phyloP scores from a whole-genome alignment of 192 early-diverging fungal genomes.

The Coemansia sp. region DNA sequence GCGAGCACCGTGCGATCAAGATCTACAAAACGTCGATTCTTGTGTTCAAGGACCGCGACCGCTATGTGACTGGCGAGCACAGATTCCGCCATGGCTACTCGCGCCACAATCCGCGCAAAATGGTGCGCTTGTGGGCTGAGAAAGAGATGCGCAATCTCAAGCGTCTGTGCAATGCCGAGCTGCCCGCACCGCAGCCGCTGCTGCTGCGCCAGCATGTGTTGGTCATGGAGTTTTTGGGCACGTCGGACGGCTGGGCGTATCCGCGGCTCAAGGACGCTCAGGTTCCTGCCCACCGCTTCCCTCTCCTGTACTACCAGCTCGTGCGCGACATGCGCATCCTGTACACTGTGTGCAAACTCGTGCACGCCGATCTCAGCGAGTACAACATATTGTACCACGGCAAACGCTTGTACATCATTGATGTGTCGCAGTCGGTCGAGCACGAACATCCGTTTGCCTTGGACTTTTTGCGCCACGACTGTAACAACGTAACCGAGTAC shows the following conservation, averaged over 20 bases:
- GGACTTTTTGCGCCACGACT: constrained; percentile 95
- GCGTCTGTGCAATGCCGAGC: constrained; percentile 78
- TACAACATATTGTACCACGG: constrained; percentile 95
- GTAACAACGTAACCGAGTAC: constrained; percentile 89
- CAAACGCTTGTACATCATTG: constrained; percentile 84
- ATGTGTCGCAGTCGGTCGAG: constrained; percentile 98
- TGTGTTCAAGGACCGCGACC: constrained; percentile 96
- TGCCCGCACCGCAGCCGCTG: constrained; percentile 88
- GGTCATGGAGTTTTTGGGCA: constrained; percentile 93
- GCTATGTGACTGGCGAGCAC: constrained; percentile 94
- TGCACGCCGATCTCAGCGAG: constrained; percentile 97
- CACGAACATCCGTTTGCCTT: constrained; percentile 97
- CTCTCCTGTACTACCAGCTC: constrained; percentile 78
- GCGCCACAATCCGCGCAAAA: constrained; percentile 93
- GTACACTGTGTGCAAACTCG: constrained; percentile 90
- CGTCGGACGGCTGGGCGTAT: constrained; percentile 89
- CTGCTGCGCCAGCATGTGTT: constrained; percentile 90
- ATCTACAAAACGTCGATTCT: constrained; percentile 99
- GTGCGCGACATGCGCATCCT: constrained; percentile 85
- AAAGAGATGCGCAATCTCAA: constrained; percentile 99
- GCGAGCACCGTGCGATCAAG: constrained; percentile 88
- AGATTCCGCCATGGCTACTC: constrained; percentile 94
- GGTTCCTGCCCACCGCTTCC: constrained; percentile 71
- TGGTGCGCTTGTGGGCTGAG: constrained; percentile 98
- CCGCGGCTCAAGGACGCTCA: constrained; percentile 92